A percentile compares a stretch with the other conserved stretches of the same genome.
Conservation (phyloP, 805 yeast genomes). For the Pichia californica region DNA sequence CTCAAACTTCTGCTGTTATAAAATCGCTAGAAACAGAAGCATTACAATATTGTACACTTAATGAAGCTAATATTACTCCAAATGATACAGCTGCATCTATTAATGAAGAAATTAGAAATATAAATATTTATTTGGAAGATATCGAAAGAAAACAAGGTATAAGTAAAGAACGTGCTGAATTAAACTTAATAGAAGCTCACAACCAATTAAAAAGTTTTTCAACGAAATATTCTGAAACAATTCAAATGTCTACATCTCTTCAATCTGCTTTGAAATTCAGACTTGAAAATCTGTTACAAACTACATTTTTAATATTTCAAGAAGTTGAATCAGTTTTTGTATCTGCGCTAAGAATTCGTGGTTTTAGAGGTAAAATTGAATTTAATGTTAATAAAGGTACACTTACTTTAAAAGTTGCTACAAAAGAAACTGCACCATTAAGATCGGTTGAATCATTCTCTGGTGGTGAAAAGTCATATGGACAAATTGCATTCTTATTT, state of each 20-base stretch:
- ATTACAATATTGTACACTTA: conserved; percentile 38
- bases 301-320: conserved; percentile 36
- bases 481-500: conserved; percentile 80
- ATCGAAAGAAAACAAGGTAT: conserved; percentile 51
- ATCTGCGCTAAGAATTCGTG: conserved; percentile 54
- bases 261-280: conserved; percentile 37
- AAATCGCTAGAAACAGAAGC: conserved; percentile 24
- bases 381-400: conserved; percentile 50
- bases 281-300: conserved; percentile 34
- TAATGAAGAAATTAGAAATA: conserved; percentile 36
- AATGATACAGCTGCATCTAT: conserved; percentile 35
- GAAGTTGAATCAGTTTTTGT: conserved; percentile 53
- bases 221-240: conserved; percentile 32
- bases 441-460: conserved; percentile 79
- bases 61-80: conserved; percentile 35
- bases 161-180: conserved; percentile 48
- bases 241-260: conserved; percentile 24
- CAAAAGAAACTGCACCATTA: conserved; percentile 49
- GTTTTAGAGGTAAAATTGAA: conserved; percentile 64
- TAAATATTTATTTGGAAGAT: conserved; percentile 41
- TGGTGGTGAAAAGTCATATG: conserved; percentile 95
- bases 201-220: conserved; percentile 37
- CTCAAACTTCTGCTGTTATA: neutral
- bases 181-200: conserved; percentile 40
- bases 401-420: conserved; percentile 55